Conservation (phyloP, 2,329 filamentous ascomycete genomes). For the Fusarium nurragi region DNA sequence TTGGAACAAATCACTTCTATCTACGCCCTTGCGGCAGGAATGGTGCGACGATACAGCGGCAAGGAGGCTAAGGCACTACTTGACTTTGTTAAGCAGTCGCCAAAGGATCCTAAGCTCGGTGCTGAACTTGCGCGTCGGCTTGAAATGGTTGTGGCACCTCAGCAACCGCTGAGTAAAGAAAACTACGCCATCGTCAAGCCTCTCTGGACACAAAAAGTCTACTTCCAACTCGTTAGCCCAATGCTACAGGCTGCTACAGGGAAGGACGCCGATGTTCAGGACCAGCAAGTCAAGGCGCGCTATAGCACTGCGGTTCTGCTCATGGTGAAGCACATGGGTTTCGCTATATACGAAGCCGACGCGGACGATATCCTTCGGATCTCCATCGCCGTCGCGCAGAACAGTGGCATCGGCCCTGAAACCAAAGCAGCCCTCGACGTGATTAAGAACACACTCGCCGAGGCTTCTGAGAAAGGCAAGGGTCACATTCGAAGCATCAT, state of each 20-base stretch:
- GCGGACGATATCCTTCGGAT: conserved; percentile 58
- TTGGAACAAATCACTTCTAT: conserved; percentile 47
- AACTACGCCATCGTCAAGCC: conserved; percentile 57
- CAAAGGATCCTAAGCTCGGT: conserved; percentile 48
- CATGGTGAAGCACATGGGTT: conserved; percentile 60
- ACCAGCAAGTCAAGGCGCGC: conserved; percentile 49
- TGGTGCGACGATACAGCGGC: conserved; percentile 52
- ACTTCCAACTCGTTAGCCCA: conserved; percentile 57
- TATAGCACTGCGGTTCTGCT: conserved; percentile 60
- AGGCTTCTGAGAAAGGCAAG: conserved; percentile 57
- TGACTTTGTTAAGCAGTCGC: conserved; percentile 50
- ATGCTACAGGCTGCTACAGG: conserved; percentile 55
- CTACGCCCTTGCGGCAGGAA: conserved; percentile 51
- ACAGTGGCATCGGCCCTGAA: conserved; percentile 54
- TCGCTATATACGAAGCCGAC: conserved; percentile 63
- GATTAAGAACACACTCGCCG: conserved; percentile 58
- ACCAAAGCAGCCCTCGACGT: conserved; percentile 59
- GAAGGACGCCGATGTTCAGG: conserved; percentile 43
- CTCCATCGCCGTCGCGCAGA: conserved; percentile 58
- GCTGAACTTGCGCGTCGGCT: conserved; percentile 54
- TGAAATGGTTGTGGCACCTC: conserved; percentile 55
- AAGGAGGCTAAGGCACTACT: conserved; percentile 48
- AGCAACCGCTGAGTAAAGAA: conserved; percentile 52
- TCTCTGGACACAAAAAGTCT: conserved; percentile 61
- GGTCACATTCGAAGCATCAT: conserved; percentile 61